Conservation (phyloP, 148 eudicot species). For the Rheum nobile region DNA sequence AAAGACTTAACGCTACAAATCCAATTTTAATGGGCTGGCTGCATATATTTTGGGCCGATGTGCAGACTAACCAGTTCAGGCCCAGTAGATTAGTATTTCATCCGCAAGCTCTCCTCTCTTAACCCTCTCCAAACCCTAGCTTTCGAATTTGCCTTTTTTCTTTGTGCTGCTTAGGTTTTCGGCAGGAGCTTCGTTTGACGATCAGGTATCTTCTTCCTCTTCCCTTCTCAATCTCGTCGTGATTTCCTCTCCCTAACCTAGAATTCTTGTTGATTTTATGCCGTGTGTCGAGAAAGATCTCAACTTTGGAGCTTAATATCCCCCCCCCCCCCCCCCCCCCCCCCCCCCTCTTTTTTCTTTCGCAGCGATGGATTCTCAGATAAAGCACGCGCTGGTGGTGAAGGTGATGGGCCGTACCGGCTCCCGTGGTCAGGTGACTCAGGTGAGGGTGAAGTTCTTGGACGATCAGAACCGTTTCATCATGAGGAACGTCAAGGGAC, state of each 20-base stretch:
- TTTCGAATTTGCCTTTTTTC: neutral
- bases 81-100: neutral
- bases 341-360: too few relatives aligned
- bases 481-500: conserved; percentile 38
- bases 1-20: too few relatives aligned
- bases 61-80: neutral
- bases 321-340: too few relatives aligned
- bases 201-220: neutral
- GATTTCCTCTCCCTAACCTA: neutral
- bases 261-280: neutral
- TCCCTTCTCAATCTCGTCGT: neutral
- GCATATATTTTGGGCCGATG: neutral
- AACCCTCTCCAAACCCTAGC: neutral
- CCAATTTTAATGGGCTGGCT: neutral
- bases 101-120: neutral
- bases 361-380: conserved; percentile 19
- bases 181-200: neutral
- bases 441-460: conserved; percentile 27
- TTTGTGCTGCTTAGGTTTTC: neutral
- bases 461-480: conserved; percentile 27
- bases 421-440: conserved; percentile 30
- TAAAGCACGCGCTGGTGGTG: conserved; percentile 24
- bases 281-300: neutral
- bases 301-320: neutral
- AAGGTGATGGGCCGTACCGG: conserved; percentile 35